Evolutionary conservation across 495 filamentous ascomycete genomes (phyloP).

Genomic region (Amniculicola lignicola): DNA sequence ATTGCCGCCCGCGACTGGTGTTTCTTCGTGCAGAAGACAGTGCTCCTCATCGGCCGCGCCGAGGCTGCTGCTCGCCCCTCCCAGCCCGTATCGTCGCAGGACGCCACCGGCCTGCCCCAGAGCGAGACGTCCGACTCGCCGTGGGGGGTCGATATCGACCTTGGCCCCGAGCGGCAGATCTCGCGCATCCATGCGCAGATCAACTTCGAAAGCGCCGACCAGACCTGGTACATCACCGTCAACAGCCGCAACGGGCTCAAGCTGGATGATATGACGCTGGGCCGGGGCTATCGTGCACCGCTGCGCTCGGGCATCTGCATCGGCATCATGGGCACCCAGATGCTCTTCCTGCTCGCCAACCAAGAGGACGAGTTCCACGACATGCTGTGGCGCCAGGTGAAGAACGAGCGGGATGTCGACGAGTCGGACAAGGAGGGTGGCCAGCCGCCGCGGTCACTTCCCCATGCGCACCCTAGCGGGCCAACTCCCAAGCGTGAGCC

Average conservation of each 20-base stretch:
- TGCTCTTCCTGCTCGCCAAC: conserved; percentile 92
- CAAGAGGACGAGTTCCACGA: conserved; percentile 27
- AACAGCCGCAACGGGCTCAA: conserved; percentile 88
- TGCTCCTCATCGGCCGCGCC: conserved; percentile 69
- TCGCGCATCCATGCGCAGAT: conserved; percentile 86
- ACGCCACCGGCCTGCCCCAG: conserved; percentile 17
- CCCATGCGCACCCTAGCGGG: conserved; percentile 28
- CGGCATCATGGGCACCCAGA: conserved; percentile 85
- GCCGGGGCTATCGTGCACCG: conserved; percentile 58
- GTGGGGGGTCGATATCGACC: conserved; percentile 75
- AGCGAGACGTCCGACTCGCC: conserved; percentile 43
- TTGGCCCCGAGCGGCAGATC: conserved; percentile 89
- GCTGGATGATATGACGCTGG: conserved; percentile 67
- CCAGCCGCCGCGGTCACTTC: conserved; percentile 14
- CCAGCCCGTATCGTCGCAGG: conserved; percentile 13
- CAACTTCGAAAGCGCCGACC: conserved; percentile 65
- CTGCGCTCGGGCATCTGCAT: conserved; percentile 84
- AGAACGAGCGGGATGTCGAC: conserved; percentile 29
- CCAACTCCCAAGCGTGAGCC: conserved; percentile 32
- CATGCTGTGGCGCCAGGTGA: conserved; percentile 31
- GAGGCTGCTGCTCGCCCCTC: conserved; percentile 16
- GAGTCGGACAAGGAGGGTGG: conserved; percentile 24
- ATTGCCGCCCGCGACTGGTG: conserved; percentile 91
- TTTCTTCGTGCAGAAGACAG: conserved; percentile 79
- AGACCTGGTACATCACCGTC: conserved; percentile 75